phyloP scores from a whole-genome alignment of 768 basidiomycete genomes.

The Leucosporidium creatinivorum region DNA sequence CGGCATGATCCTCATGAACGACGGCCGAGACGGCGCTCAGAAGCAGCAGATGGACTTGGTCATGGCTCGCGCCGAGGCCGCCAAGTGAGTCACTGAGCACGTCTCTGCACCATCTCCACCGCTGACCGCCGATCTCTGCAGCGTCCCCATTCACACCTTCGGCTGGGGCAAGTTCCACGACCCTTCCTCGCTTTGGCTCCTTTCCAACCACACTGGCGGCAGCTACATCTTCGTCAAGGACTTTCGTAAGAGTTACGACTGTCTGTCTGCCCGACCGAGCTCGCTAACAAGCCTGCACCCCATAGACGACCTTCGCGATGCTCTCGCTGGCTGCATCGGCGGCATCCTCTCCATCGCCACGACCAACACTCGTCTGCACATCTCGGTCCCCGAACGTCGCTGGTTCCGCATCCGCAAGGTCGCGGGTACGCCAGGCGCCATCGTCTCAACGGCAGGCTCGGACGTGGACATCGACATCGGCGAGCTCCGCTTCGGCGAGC shows the following conservation, averaged over 20 bases:
- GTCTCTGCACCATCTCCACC: background rate
- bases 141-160: slow-evolving; percentile 89
- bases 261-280: background rate
- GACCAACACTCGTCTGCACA: slow-evolving; percentile 87
- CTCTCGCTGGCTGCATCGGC: slow-evolving; percentile 87
- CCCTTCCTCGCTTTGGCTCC: slow-evolving; percentile 94
- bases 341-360: slow-evolving; percentile 95
- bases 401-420: slow-evolving; percentile 93
- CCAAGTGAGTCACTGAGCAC: slow-evolving; percentile 50
- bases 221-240: slow-evolving; percentile 98
- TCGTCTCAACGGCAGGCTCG: slow-evolving; percentile 83
- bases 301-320: slow-evolving; percentile 70
- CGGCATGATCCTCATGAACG: slow-evolving; percentile 87
- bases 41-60: slow-evolving; percentile 98
- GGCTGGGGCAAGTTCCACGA: slow-evolving; percentile 96
- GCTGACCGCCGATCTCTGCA: slow-evolving; percentile 19
- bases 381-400: slow-evolving; percentile 81
- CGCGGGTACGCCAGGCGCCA: slow-evolving; percentile 75
- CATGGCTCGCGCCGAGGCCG: slow-evolving; percentile 91
- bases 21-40: slow-evolving; percentile 82
- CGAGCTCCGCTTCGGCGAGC: slow-evolving; percentile 90
- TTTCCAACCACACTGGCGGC: slow-evolving; percentile 95
- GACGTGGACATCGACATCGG: slow-evolving; percentile 93
- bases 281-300: background rate
- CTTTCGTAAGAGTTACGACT: slow-evolving; percentile 48